These are phyloP conservation scores for Chlamydomonas sp. DNA, from an alignment of 139 green algal species.

Conservation along the genomic window DNA sequence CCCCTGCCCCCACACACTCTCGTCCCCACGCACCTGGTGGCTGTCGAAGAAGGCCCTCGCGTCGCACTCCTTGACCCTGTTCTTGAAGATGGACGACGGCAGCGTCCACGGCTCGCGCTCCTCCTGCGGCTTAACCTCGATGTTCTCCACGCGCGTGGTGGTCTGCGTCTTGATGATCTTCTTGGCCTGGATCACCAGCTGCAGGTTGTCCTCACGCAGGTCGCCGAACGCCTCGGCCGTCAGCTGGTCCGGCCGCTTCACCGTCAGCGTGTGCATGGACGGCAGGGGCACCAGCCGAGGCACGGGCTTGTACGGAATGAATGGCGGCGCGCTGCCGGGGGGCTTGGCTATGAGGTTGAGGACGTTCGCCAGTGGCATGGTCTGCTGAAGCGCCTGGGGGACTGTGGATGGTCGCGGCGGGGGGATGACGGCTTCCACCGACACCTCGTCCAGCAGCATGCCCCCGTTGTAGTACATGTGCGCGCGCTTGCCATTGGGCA, in stretches of 20 bases:
- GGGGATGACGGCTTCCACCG: conserved; percentile 57
- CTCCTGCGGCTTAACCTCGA: conserved; percentile 56
- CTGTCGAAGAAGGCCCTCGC: conserved; percentile 67
- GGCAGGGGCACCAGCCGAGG: conserved; percentile 79
- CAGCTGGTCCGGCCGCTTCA: conserved; percentile 62
- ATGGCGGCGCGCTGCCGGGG: conserved; percentile 65
- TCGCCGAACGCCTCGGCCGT: conserved; percentile 65
- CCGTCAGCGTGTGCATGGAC: conserved; percentile 65
- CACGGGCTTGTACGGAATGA: conserved; percentile 78
- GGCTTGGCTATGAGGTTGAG: conserved; percentile 74
- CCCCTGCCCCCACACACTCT: background rate
- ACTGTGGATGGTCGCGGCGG: conserved; percentile 68
- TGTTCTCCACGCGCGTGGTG: conserved; percentile 60
- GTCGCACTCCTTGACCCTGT: conserved; percentile 71
- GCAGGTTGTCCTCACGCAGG: conserved; percentile 76
- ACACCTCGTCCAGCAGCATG: conserved; percentile 69
- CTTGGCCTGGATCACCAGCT: conserved; percentile 67
- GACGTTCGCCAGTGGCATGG: conserved; percentile 77
- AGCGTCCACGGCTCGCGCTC: conserved; percentile 73
- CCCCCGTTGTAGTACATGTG: conserved; percentile 80
- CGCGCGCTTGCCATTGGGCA: conserved; percentile 77
- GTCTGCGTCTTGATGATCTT: conserved; percentile 71
- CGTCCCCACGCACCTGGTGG: conserved; percentile 37
- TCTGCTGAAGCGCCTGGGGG: conserved; percentile 79
- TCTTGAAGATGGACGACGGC: conserved; percentile 77